Conservation (phyloP, 2,329 filamentous ascomycete species). For the Colletotrichum plurivorum region DNA sequence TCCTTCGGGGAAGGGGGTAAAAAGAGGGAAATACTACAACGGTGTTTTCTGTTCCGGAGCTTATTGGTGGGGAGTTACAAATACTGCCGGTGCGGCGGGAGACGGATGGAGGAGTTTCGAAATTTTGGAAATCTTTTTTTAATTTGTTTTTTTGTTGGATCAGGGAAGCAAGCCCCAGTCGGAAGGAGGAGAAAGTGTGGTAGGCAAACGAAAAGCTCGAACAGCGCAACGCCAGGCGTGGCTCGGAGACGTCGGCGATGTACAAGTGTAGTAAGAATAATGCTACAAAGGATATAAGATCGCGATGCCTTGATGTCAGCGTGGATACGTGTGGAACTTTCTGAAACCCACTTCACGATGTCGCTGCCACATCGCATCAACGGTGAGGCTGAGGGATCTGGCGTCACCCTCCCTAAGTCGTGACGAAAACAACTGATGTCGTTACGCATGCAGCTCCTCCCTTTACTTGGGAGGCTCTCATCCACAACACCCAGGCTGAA, state of each 20-base stretch:
- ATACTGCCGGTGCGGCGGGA: slow-evolving; percentile 26
- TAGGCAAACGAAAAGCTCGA: slow-evolving; percentile 7
- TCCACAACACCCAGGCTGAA: no score
- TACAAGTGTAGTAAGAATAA: slow-evolving; percentile 23
- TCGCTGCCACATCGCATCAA: no score
- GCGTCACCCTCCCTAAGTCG: no score
- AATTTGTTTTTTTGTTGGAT: slow-evolving; percentile 1
- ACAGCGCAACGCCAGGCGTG: not conserved
- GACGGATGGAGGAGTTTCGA: slow-evolving; percentile 31
- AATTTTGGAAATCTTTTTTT: not conserved
- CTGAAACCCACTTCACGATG: no score
- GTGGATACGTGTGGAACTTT: not conserved
- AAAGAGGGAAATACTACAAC: slow-evolving; percentile 20
- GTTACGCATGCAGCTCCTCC: no score
- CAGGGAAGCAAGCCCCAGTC: not conserved
- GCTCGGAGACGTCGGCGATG: not conserved
- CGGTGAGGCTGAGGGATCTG: no score
- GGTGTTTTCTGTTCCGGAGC: slow-evolving; percentile 9
- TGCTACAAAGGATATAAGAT: slow-evolving; percentile 17
- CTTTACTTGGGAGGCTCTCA: no score
- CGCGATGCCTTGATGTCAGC: not conserved
- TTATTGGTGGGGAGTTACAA: slow-evolving; percentile 33
- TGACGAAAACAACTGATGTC: not conserved
- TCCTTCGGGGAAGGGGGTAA: not conserved
- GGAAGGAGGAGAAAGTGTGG: not conserved